These are phyloP conservation scores for Erodium maritimum DNA, from an alignment of 345 rosid species.

Conservation along the genomic window DNA sequence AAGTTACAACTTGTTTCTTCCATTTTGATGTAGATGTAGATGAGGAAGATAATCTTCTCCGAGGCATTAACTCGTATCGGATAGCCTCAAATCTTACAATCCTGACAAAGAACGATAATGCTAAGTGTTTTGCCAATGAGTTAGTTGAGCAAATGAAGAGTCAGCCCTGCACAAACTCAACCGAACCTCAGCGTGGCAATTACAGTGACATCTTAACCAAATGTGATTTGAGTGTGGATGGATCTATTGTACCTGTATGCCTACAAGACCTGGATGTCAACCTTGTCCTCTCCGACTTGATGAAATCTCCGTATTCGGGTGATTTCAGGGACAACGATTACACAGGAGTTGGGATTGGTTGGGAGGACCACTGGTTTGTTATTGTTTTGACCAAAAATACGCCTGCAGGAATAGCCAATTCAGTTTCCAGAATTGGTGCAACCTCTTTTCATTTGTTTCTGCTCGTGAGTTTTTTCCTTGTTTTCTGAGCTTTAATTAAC, in stretches of 20 bases:
- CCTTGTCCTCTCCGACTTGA: slow-evolving; percentile 68
- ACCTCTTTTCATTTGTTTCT: too few species aligned
- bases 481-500: too few species aligned
- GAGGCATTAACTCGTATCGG: slow-evolving; percentile 61
- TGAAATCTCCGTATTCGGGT: slow-evolving; percentile 43
- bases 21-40: slow-evolving; percentile 35
- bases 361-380: slow-evolving; percentile 71
- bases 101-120: slow-evolving; percentile 51
- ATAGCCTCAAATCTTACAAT: slow-evolving; percentile 41
- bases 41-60: slow-evolving; percentile 55
- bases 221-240: slow-evolving; percentile 72
- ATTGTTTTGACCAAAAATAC: slow-evolving; percentile 61
- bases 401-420: slow-evolving; percentile 36
- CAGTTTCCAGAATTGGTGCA: too few species aligned
- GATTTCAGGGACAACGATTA: slow-evolving; percentile 50
- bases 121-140: slow-evolving; percentile 73
- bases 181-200: slow-evolving; percentile 51
- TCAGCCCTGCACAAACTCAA: slow-evolving; percentile 70
- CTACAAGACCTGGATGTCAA: slow-evolving; percentile 48
- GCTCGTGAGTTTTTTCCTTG: too few species aligned
- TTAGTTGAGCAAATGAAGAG: slow-evolving; percentile 60
- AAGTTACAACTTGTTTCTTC: neutral
- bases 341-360: slow-evolving; percentile 64
- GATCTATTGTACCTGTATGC: slow-evolving; percentile 64
- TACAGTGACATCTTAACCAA: slow-evolving; percentile 44